These are phyloP conservation scores for Emericellopsis cladophorae DNA, from an alignment of 2,329 filamentous ascomycete genomes.

Conservation along the genomic window DNA sequence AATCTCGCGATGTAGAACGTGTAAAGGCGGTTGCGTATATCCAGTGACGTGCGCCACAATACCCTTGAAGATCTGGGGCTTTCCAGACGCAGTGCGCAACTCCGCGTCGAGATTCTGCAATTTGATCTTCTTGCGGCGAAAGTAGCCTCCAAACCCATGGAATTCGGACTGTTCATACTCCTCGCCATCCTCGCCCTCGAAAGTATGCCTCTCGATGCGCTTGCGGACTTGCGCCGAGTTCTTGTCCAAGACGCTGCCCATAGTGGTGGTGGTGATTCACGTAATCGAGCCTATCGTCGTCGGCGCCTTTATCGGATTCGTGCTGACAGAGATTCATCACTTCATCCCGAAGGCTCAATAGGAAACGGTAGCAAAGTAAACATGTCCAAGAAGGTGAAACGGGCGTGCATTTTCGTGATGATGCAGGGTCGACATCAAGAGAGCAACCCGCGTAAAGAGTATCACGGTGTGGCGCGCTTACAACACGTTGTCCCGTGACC, in stretches of 20 bases:
- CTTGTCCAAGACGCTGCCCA: slow-evolving; percentile 50
- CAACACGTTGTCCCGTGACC: not conserved
- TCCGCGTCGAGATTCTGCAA: slow-evolving; percentile 87
- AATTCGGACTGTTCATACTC: slow-evolving; percentile 84
- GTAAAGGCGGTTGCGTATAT: slow-evolving; percentile 88
- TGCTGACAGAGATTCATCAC: too few relatives aligned
- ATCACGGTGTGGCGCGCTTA: not conserved
- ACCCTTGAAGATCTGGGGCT: slow-evolving; percentile 79
- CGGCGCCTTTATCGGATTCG: too few relatives aligned
- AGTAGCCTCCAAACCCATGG: slow-evolving; percentile 83
- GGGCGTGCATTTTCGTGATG: too few relatives aligned
- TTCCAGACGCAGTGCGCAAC: slow-evolving; percentile 55
- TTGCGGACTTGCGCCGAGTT: slow-evolving; percentile 51
- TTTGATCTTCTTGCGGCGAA: slow-evolving; percentile 92
- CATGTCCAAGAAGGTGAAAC: too few relatives aligned
- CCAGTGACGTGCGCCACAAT: slow-evolving; percentile 88
- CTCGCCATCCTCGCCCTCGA: slow-evolving; percentile 72
- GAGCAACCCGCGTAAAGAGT: slow-evolving; percentile 5
- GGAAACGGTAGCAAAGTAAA: too few relatives aligned
- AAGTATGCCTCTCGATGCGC: slow-evolving; percentile 53
- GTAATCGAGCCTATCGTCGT: too few relatives aligned
- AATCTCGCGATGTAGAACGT: slow-evolving; percentile 74
- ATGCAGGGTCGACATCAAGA: too few relatives aligned
- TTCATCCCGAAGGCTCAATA: too few relatives aligned
- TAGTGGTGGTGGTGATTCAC: slow-evolving; percentile 17